A percentile compares a stretch with the other conserved stretches of the same genome.
Evolutionary conservation across 352 stramenopile genomes (phyloP).

Genomic region (Globisporangium recalcitrans): DNA sequence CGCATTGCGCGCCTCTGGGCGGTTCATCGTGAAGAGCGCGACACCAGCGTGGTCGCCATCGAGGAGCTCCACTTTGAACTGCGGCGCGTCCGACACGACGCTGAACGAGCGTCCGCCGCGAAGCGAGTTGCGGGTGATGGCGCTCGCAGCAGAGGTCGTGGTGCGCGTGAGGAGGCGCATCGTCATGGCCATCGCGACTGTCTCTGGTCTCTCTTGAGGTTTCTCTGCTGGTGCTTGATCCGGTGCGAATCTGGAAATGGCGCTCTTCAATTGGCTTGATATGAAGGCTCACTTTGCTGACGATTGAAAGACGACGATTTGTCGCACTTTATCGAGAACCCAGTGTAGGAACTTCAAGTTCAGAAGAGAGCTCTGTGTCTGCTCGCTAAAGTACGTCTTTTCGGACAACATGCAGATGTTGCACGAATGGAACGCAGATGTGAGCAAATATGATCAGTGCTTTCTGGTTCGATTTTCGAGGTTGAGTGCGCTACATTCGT

Average conservation of each 20-base stretch:
- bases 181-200: slow-evolving; percentile 8
- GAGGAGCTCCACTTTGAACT: slow-evolving; percentile 64
- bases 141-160: neutral
- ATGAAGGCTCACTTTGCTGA: slow-evolving; percentile 5
- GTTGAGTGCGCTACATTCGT: neutral
- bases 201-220: neutral
- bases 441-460: no score
- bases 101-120: slow-evolving; percentile 12
- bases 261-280: slow-evolving; percentile 3
- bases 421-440: slow-evolving; percentile 9
- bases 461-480: no score
- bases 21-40: slow-evolving; percentile 75
- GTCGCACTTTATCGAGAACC: slow-evolving; percentile 4
- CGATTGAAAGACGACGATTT: neutral
- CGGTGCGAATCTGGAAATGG: slow-evolving; percentile 9
- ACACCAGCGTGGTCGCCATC: slow-evolving; percentile 47
- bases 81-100: slow-evolving; percentile 17
- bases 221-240: neutral
- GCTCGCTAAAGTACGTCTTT: neutral
- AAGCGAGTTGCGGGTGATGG: neutral
- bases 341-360: slow-evolving; percentile 1
- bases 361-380: neutral
- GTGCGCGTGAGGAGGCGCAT: slow-evolving; percentile 12
- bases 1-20: slow-evolving; percentile 68
- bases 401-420: neutral